phyloP scores from a whole-genome alignment of 139 green algal species.

The Picochlorum sp. region DNA sequence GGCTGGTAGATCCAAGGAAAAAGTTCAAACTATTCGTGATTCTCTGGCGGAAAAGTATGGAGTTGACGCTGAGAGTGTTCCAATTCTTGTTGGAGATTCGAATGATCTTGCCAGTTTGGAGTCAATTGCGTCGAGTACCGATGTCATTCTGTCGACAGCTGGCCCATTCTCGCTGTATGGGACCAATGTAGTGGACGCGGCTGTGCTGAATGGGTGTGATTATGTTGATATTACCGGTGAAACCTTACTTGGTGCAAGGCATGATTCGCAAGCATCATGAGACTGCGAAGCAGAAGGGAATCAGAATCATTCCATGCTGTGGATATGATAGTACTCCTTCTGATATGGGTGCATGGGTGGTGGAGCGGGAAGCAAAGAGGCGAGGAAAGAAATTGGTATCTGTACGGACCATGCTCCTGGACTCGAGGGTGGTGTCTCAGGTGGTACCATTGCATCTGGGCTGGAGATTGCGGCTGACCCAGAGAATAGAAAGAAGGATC shows the following conservation, averaged over 20 bases:
- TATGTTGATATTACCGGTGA: conserved; percentile 90
- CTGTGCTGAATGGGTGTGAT: conserved; percentile 57
- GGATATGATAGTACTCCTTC: conserved; percentile 83
- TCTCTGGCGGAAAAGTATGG: conserved; percentile 19
- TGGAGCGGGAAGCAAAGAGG: conserved; percentile 40
- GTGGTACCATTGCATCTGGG: conserved; percentile 52
- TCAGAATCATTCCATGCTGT: conserved; percentile 64
- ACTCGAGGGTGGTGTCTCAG: conserved; percentile 36
- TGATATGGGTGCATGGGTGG: conserved; percentile 63
- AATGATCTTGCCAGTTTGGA: conserved; percentile 45
- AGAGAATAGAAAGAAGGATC: neutral
- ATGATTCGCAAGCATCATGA: conserved; percentile 54
- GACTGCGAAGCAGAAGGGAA: conserved; percentile 34
- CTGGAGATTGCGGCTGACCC: neutral
- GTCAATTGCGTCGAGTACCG: conserved; percentile 35
- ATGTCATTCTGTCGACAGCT: conserved; percentile 61
- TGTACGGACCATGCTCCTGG: conserved; percentile 29
- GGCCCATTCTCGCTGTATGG: conserved; percentile 62
- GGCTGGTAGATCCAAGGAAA: conserved; percentile 59
- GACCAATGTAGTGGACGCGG: conserved; percentile 62
- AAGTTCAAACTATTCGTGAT: conserved; percentile 54
- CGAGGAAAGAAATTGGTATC: conserved; percentile 35
- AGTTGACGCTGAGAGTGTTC: conserved; percentile 40
- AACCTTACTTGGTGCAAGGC: conserved; percentile 44
- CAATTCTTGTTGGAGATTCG: conserved; percentile 55